Conservation (phyloP, 768 basidiomycete species). For the Termitomyces sp. region DNA sequence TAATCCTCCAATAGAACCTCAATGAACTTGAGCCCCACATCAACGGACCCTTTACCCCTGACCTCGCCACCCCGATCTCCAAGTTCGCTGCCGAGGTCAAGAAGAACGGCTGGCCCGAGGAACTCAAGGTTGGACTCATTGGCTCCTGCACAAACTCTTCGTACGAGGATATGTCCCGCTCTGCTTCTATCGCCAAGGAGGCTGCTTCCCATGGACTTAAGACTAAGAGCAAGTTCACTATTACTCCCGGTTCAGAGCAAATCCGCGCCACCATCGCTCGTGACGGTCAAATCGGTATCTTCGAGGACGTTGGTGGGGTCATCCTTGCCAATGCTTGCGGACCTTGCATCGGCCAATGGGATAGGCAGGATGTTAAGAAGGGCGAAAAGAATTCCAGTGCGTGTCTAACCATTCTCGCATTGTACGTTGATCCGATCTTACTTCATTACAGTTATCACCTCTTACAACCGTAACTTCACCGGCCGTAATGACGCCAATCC, state of each 20-base stretch:
- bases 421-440: slow-evolving; percentile 6
- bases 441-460: slow-evolving; percentile 75
- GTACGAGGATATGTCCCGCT: slow-evolving; percentile 99
- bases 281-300: slow-evolving; percentile 86
- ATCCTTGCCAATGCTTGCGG: slow-evolving; percentile 99
- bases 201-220: slow-evolving; percentile 83
- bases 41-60: slow-evolving; percentile 99
- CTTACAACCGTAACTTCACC: slow-evolving; percentile 99
- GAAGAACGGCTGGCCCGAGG: slow-evolving; percentile 95
- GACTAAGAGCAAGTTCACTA: slow-evolving; percentile 92
- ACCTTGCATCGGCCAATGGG: slow-evolving; percentile 99
- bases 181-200: slow-evolving; percentile 89
- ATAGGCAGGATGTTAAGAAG: slow-evolving; percentile 94
- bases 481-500: slow-evolving; percentile 99
- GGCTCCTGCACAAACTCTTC: slow-evolving; percentile 99
- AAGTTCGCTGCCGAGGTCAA: slow-evolving; percentile 89
- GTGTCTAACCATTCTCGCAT: slow-evolving; percentile 21
- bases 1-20: slow-evolving; percentile 60
- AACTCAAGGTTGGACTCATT: slow-evolving; percentile 96
- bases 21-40: slow-evolving; percentile 98
- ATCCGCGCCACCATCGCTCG: slow-evolving; percentile 96
- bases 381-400: slow-evolving; percentile 93
- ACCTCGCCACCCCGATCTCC: slow-evolving; percentile 97
- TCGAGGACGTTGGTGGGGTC: slow-evolving; percentile 85
- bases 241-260: slow-evolving; percentile 98